Base-by-base conservation (phyloP, 2,329 filamentous ascomycete genomes). In the Xylariales sp. region DNA sequence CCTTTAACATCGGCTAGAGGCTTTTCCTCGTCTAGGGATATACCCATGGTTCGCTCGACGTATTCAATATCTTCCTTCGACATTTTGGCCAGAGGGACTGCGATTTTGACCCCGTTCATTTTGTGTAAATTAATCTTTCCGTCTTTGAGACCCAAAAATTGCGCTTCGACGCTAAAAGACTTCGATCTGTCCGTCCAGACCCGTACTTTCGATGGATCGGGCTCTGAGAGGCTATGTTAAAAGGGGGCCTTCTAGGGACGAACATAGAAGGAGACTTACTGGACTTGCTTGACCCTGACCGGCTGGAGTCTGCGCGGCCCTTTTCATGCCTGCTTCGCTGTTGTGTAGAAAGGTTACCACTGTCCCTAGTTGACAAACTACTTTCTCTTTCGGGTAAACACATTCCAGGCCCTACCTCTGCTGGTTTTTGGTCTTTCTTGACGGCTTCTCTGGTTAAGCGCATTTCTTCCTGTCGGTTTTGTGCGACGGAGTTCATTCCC, bases 111-210 rank as follows among this genome's bases (percentile, higher is more conserved):
- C 45, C 96, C 96, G 78, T 99, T 99, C 81, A 93, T 87, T 83
- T 99, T 99, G 84, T 99, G 96, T 28, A 99, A 85, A 80, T 99
- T 97, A 72, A 99, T 97, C 81, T 98, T 98, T 71, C 94, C 93
- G 78, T 98, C 96, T 78, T 93, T 93, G 60, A 98, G 86, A 34
- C 94, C 95, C 59, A 99, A 89, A 77, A 98, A 99, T 78, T 99
- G 93, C 16, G 96, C 96, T 73, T 98, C 96, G 63, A 99, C 96
- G 74, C 93, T 98, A 82, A 99, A 99, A 0, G 94, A 95, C 75
- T 95, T 96, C 43, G 93, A 93, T 73, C 96, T 89, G 80, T 99
- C 96, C 39, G 94, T 97, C 96, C 96, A 99, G 2, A 91, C 94
- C 71, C 96, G 90, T 39, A 97, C 89, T 81, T 96, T 97, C 60